Evolutionary conservation across 176 grass and related monocot genomes (phyloP).

Genomic region (Cenchrus fungigraminus): DNA sequence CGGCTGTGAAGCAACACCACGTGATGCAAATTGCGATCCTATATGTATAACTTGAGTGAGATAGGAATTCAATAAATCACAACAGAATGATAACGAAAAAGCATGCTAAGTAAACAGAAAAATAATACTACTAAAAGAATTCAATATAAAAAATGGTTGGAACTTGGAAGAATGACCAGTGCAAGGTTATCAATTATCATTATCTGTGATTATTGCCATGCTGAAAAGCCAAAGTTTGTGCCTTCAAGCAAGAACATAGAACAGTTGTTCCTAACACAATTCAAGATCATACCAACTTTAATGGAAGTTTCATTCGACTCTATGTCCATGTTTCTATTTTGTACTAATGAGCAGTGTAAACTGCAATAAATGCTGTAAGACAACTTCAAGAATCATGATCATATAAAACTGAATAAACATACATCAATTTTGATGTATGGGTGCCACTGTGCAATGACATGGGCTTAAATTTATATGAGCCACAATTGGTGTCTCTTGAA

Average conservation of each 20-base stretch:
- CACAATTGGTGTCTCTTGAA: neutral
- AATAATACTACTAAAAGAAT: neutral
- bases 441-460: neutral
- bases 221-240: neutral
- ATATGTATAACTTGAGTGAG: conserved; percentile 31
- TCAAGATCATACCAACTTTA: neutral
- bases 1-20: conserved; percentile 31
- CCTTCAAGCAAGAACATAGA: conserved; percentile 4
- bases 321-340: neutral
- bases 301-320: neutral
- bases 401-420: conserved; percentile 26
- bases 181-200: neutral
- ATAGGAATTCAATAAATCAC: conserved; percentile 24
- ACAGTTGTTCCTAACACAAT: neutral
- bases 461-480: neutral
- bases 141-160: neutral
- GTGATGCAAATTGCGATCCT: conserved; percentile 44
- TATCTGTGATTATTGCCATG: neutral
- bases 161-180: neutral
- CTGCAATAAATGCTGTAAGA: conserved; percentile 15
- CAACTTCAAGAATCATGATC: conserved; percentile 27
- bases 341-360: neutral
- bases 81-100: conserved; percentile 19
- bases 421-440: neutral
- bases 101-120: neutral